Percentiles rank a stretch among this genome's conserved stretches.
Evolutionary conservation across 495 filamentous ascomycete species (phyloP).

Genomic region (Aspergillus ellipticus): DNA sequence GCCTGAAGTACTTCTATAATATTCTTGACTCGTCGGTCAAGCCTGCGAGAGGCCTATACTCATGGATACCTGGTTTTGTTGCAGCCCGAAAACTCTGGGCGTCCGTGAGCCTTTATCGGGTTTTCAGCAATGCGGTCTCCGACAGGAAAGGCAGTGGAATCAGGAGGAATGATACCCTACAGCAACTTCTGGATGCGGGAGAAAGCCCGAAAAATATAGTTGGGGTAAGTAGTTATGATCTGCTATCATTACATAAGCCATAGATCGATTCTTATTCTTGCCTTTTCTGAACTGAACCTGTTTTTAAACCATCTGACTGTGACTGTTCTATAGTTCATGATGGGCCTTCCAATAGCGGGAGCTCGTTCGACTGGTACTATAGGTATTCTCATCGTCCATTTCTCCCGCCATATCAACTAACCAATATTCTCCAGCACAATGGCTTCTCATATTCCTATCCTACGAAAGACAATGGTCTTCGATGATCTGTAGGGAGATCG

Average conservation of each 20-base stretch:
- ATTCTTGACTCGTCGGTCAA: neutral
- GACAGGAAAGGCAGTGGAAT: neutral
- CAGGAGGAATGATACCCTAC: neutral
- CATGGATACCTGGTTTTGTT: neutral
- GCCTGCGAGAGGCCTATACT: neutral
- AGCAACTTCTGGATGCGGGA: neutral
- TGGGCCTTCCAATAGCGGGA: neutral
- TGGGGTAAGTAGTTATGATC: neutral
- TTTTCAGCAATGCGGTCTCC: neutral
- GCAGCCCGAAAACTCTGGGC: neutral
- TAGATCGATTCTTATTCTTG: too few relatives aligned
- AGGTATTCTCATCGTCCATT: neutral
- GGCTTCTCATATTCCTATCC: neutral
- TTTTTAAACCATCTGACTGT: too few relatives aligned
- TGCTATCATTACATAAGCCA: too few relatives aligned
- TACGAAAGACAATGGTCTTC: neutral
- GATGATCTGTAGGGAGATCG: neutral
- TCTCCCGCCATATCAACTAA: neutral
- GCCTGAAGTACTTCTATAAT: neutral
- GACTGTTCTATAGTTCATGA: too few relatives aligned
- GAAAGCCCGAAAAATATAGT: neutral
- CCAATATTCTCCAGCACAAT: neutral
- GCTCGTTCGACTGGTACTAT: neutral
- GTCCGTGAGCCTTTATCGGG: neutral
- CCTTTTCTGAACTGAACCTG: too few relatives aligned